Evolutionary conservation across 2,329 filamentous ascomycete genomes (phyloP).

Genomic region (Penicillium sp.): DNA sequence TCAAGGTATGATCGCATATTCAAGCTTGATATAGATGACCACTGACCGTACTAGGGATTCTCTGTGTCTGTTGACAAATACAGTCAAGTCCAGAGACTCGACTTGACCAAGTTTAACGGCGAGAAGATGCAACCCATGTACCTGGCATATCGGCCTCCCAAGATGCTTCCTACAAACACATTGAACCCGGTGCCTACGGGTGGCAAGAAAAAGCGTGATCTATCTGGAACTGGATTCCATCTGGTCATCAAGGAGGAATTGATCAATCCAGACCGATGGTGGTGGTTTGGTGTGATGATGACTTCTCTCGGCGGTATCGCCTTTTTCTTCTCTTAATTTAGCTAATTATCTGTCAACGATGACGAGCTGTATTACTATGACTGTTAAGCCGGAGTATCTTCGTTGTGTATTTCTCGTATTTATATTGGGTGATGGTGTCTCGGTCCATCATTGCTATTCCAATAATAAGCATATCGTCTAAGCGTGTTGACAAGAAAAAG

Average conservation of each 20-base stretch:
- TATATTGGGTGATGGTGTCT: background rate
- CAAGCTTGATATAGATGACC: background rate
- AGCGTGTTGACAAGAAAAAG: background rate
- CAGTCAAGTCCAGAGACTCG: conserved; percentile 57
- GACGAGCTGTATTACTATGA: no score
- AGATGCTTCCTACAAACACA: conserved; percentile 65
- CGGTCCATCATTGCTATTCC: background rate
- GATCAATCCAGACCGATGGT: conserved; percentile 41
- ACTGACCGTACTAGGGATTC: conserved; percentile 33
- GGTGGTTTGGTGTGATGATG: conserved; percentile 48
- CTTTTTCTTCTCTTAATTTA: conserved; percentile 31
- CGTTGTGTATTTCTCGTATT: background rate
- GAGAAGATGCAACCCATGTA: conserved; percentile 64
- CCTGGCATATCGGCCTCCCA: conserved; percentile 56
- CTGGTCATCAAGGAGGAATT: conserved; percentile 32
- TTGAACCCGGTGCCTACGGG: conserved; percentile 52
- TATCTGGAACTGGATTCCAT: conserved; percentile 10
- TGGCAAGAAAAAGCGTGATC: conserved; percentile 26
- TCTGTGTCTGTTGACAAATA: conserved; percentile 53
- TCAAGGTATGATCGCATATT: conserved; percentile 48
- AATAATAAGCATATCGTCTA: background rate
- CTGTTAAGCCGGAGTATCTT: no score
- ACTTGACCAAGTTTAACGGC: conserved; percentile 61
- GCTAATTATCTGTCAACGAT: conserved; percentile 3
- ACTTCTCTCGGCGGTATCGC: conserved; percentile 42